Evolutionary conservation across 1,139 yeast species (phyloP).

Genomic region (Komagataea norvegica): DNA sequence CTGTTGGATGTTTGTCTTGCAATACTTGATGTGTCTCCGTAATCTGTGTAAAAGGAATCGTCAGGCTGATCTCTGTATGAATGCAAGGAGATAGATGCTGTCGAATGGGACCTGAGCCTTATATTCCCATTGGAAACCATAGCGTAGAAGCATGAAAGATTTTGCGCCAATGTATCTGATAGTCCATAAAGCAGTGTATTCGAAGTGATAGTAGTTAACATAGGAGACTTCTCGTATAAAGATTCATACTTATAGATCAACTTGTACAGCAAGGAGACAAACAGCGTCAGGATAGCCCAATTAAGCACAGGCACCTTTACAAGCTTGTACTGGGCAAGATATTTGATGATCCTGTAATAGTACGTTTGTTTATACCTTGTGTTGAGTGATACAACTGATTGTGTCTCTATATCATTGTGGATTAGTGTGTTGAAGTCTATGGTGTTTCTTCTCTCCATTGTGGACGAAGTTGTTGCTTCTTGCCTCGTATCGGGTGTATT

Average conservation of each 20-base stretch:
- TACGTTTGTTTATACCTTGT: constrained; percentile 15
- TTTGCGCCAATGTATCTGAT: constrained; percentile 86
- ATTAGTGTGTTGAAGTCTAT: constrained; percentile 1
- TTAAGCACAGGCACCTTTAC: constrained; percentile 45
- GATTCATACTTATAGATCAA: constrained; percentile 55
- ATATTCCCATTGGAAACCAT: constrained; percentile 27
- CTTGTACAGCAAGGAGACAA: constrained; percentile 46
- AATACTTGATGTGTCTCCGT: constrained; percentile 19
- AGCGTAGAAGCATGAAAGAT: constrained; percentile 29
- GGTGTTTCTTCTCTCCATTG: neutral
- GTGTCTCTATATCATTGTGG: constrained; percentile 7
- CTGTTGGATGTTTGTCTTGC: constrained; percentile 32
- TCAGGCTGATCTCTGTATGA: constrained; percentile 18
- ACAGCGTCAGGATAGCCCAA: constrained; percentile 44
- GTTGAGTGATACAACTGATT: constrained; percentile 7
- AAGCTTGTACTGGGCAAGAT: constrained; percentile 21
- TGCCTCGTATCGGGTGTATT: no score
- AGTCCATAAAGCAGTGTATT: constrained; percentile 80
- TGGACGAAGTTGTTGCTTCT: no score
- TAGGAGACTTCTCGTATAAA: constrained; percentile 61
- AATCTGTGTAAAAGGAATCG: constrained; percentile 28
- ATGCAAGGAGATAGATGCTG: constrained; percentile 15
- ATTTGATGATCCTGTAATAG: constrained; percentile 18
- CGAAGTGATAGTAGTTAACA: constrained; percentile 77
- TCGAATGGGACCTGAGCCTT: constrained; percentile 17